Base-by-base conservation (phyloP, 164 flowering plant genomes). In the Annona squamosa region DNA sequence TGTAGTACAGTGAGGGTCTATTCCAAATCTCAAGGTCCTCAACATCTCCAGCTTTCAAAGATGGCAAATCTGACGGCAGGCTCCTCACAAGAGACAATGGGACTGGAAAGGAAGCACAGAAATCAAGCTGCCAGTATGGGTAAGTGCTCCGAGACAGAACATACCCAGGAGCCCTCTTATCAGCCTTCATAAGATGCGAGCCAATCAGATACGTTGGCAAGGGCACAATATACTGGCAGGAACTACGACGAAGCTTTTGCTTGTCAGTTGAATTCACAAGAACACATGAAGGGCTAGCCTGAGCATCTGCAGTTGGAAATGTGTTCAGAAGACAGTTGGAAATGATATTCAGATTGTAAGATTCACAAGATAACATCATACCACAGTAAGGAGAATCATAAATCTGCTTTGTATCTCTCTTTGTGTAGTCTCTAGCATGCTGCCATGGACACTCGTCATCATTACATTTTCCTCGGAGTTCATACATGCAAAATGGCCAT, bases 401-500 rank as follows among this genome's bases (percentile, higher is more conserved):
- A 72, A 62, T 80, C 64, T 64, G 83, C 71, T 63, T 63, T 12
- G 42, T 68, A 67, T 73, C 83, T 68, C 72, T 74, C 9, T 65
- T 37, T 69, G 79, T 67, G 64, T 76, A 82, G 81, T 87, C 86
- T 76, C 79, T 87, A 5, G 77, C 74, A 80, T 94, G 98, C 75
- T 94, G 98, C 93, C 88, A 91, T 65, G 87, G 71, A 71, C 98
- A 94, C 79, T 90, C 86, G 59, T 87, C 93, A 76, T 92, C 78
- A 76, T 94, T 94, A 81, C 98, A 94, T 82, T 85, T 91, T 71
- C 98, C 98, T 62, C 97, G 90, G 64, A 94, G 91, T 79, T 94
- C 98, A 83, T 76, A 94, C 93, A 91, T 87, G 85, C 98, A 94
- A 72, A 90, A 81, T 41, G 97, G 97, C 98, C 93, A 91, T 76